Percentiles rank a stretch among this genome's conserved stretches.
Conservation (phyloP, 2,329 filamentous ascomycete species). For the Calonectria naviculata region DNA sequence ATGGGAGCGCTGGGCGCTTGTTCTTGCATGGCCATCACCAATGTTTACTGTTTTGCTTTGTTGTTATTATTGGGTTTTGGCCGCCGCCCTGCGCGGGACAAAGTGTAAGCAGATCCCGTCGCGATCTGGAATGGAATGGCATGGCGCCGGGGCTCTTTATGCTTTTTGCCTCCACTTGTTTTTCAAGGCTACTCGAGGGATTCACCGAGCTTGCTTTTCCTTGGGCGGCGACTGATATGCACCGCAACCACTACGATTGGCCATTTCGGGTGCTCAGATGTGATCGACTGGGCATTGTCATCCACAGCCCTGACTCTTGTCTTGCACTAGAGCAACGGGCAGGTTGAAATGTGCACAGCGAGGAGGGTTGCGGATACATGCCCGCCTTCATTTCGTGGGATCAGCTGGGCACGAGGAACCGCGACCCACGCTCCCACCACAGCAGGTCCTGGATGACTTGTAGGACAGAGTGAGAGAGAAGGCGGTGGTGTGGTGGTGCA, state of each 20-base stretch:
- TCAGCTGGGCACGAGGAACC: conserved; percentile 1
- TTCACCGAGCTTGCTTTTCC: conserved; percentile 22
- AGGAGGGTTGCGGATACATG: conserved; percentile 4
- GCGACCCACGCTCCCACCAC: not conserved
- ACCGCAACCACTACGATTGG: not conserved
- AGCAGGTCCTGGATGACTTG: not conserved
- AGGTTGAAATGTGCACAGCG: not conserved
- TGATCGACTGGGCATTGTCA: not conserved
- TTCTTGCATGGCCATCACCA: not conserved
- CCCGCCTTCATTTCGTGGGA: conserved; percentile 12
- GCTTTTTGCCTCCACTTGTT: conserved; percentile 30
- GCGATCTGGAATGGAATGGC: conserved; percentile 28
- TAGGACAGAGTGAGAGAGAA: not conserved
- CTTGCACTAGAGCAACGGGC: conserved; percentile 11
- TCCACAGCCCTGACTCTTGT: conserved; percentile 32
- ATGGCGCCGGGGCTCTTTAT: conserved; percentile 23
- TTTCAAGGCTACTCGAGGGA: conserved; percentile 1
- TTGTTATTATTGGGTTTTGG: conserved; percentile 7
- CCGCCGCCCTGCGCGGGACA: not conserved
- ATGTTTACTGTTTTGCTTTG: conserved; percentile 11
- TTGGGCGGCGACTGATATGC: conserved; percentile 16
- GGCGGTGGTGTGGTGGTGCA: not conserved
- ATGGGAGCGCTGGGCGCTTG: conserved; percentile 1
- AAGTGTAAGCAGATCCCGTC: conserved; percentile 11
- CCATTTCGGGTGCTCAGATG: conserved; percentile 11